Conservation (phyloP, 371 early-diverging fungal species). For the Zychaea mexicana region DNA sequence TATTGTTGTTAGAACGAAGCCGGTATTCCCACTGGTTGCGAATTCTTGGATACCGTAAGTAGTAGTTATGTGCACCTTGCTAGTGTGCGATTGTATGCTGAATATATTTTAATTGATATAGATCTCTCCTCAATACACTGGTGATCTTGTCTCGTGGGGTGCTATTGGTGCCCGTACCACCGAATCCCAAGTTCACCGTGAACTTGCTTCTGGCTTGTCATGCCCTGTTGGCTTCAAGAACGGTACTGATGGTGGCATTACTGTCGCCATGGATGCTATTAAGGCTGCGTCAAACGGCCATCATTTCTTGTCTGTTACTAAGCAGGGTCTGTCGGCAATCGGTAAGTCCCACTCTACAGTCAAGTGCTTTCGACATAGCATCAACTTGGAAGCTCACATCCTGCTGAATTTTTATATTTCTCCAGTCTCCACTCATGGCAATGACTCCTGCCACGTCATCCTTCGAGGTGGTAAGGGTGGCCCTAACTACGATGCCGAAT, state of each 20-base stretch:
- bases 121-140: conserved; percentile 82
- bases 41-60: conserved; percentile 78
- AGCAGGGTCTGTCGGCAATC: conserved; percentile 93
- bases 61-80: neutral
- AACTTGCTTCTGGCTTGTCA: conserved; percentile 89
- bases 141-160: conserved; percentile 82
- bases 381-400: no score
- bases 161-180: conserved; percentile 95
- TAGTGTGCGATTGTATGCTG: neutral
- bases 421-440: no score
- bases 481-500: conserved; percentile 85
- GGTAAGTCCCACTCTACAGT: conserved; percentile 87
- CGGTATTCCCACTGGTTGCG: conserved; percentile 85
- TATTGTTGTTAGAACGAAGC: conserved; percentile 66
- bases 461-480: conserved; percentile 87
- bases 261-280: conserved; percentile 91
- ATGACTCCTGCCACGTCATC: conserved; percentile 81
- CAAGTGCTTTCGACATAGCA: no score
- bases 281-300: conserved; percentile 85
- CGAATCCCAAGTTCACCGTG: conserved; percentile 89
- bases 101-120: no score
- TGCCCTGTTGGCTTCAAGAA: conserved; percentile 96
- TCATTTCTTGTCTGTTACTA: conserved; percentile 94
- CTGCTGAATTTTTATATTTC: no score
- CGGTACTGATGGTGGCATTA: conserved; percentile 87